These are phyloP conservation scores for Phytophthora kernoviae DNA, from an alignment of 352 stramenopile genomes.

Conservation along the genomic window DNA sequence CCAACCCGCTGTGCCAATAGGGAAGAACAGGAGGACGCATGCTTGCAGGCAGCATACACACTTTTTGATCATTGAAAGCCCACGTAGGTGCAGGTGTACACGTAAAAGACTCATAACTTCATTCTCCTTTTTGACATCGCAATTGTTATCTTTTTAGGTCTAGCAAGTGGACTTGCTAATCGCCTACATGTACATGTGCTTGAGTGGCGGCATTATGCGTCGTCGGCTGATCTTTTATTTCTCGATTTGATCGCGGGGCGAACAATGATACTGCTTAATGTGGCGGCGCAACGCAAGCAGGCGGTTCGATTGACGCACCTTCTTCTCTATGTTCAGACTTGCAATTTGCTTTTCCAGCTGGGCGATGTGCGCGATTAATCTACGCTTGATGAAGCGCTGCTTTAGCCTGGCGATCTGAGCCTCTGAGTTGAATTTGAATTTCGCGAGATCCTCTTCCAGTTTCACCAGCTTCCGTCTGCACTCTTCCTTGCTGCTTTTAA, in stretches of 20 bases:
- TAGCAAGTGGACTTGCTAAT: not conserved
- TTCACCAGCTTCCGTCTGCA: not conserved
- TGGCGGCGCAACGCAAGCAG: conserved; percentile 9
- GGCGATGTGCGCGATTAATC: conserved; percentile 2
- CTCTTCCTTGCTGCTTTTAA: not conserved
- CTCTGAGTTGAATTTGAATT: not conserved
- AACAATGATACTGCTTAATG: conserved; percentile 1
- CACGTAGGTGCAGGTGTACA: conserved; percentile 29
- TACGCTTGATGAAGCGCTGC: conserved; percentile 5
- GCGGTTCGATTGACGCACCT: conserved; percentile 6
- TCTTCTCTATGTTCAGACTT: conserved; percentile 6
- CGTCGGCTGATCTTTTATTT: not conserved
- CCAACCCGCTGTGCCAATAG: conserved; percentile 65
- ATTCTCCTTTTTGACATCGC: conserved; percentile 16
- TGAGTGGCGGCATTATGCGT: not conserved
- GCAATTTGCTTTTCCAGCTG: conserved; percentile 5
- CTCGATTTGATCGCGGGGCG: not conserved
- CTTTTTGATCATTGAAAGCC: conserved; percentile 22
- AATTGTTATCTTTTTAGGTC: not conserved
- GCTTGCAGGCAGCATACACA: not conserved
- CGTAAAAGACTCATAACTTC: conserved; percentile 27
- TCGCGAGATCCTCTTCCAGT: not conserved
- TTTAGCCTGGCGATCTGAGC: conserved; percentile 4
- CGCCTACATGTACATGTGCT: not conserved
- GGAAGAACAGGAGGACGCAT: not conserved